These are phyloP conservation scores for Plasmodium vivax DNA, from an alignment of 169 alveolate genomes.

Conservation along the genomic window DNA sequence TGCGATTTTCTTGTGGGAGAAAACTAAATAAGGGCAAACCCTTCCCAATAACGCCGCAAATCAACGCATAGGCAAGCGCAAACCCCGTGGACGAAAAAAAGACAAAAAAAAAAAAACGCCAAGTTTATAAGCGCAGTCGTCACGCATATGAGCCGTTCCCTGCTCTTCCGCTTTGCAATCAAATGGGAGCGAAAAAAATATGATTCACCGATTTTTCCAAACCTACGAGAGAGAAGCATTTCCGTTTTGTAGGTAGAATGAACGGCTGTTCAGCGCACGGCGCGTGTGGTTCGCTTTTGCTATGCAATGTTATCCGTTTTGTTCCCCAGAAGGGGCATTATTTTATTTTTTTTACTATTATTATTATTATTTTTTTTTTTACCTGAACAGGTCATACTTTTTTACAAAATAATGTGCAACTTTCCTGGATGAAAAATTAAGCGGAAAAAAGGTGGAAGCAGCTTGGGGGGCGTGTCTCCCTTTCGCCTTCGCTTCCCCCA, in stretches of 20 bases:
- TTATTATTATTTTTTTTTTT: neutral
- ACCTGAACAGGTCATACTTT: neutral
- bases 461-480: neutral
- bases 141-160: neutral
- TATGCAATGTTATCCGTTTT: neutral
- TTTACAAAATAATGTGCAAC: neutral
- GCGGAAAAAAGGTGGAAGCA: neutral
- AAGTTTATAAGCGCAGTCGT: neutral
- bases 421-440: neutral
- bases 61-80: neutral
- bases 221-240: neutral
- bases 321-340: neutral
- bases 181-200: neutral
- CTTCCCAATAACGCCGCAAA: neutral
- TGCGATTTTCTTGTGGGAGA: neutral
- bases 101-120: neutral
- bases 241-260: neutral
- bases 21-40: neutral
- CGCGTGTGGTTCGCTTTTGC: neutral
- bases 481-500: neutral
- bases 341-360: neutral
- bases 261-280: neutral
- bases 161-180: neutral
- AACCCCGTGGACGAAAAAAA: neutral
- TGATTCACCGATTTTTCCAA: neutral